Percentiles rank a stretch among this genome's conserved stretches.
Evolutionary conservation across 768 basidiomycete species (phyloP).

Genomic region (Artomyces pyxidatus): DNA sequence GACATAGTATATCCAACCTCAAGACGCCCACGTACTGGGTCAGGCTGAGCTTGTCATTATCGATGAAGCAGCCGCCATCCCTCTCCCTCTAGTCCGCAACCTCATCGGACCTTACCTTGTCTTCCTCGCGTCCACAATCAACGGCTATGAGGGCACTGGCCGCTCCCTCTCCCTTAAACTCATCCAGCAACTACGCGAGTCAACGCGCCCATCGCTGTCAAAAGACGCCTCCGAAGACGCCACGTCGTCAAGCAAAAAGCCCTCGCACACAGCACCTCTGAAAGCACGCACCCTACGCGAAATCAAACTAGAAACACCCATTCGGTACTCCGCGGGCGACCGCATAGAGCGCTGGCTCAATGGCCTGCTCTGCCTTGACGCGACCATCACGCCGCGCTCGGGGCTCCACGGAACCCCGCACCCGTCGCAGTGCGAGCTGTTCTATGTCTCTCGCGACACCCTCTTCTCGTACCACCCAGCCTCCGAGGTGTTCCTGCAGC

Average conservation of each 20-base stretch:
- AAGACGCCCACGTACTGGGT: conserved; percentile 95
- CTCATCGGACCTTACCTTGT: conserved; percentile 95
- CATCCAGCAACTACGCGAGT: conserved; percentile 92
- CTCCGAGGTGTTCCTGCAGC: conserved; percentile 93
- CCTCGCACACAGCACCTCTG: conserved; percentile 42
- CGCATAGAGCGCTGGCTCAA: conserved; percentile 94
- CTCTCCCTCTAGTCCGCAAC: conserved; percentile 89
- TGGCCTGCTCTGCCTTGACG: conserved; percentile 81
- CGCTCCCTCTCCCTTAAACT: conserved; percentile 96
- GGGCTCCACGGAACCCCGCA: conserved; percentile 82
- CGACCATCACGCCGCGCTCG: conserved; percentile 49
- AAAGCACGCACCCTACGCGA: conserved; percentile 79
- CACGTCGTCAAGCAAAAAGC: conserved; percentile 44
- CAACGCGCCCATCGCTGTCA: conserved; percentile 69
- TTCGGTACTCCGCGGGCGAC: conserved; percentile 84
- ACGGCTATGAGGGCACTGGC: conserved; percentile 99
- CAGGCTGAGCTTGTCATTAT: conserved; percentile 97
- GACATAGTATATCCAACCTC: conserved; percentile 91
- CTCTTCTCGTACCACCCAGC: conserved; percentile 96
- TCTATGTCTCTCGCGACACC: conserved; percentile 92
- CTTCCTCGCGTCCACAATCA: conserved; percentile 99
- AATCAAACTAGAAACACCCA: conserved; percentile 91
- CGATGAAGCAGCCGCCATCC: conserved; percentile 97
- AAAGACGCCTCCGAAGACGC: conserved; percentile 49
- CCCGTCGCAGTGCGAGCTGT: conserved; percentile 89